Base-by-base conservation (phyloP, 768 basidiomycete species). In the Solioccasus polychromus region DNA sequence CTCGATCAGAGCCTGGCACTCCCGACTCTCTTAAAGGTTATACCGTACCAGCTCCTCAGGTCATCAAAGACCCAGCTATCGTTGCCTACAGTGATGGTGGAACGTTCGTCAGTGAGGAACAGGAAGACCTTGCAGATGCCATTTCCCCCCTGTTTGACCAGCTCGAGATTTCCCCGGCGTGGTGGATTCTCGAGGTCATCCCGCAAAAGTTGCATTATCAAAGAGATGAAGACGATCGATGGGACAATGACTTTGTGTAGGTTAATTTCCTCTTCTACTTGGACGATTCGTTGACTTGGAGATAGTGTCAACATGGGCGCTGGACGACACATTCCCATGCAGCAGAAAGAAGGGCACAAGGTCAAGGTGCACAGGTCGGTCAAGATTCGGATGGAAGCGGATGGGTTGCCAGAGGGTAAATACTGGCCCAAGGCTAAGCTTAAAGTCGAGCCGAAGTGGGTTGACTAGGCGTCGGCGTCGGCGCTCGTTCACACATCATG, bases 161-260 rank as follows among this genome's bases (percentile, higher is more conserved):
- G 66, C 72, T 88, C 24, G 51, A 61, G n/a, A 53, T 70, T 5
- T 48, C 64, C 19, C 68, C 53, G 37, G 41, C 38, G 0, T 88
- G 86, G 87, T 88, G 87, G 86, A 51, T 80, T 18, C 64, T 89
- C 24, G 86, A 89, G 61, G 42, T 71, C 22, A 34, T 80, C 12
- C 82, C 79, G 1, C 66, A 61, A 48, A 51, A 35, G 38, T 17
- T 55, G 43, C 62, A 45, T 26, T 66, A 50, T 47, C 66, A 68
- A 35, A 44, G 51, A 17, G 57, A 64, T 32, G 39, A 55, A 3
- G 54, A 62, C 19, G 32, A 54, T 20, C 8, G 4, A 0, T 65
- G 62, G 60, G 5, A 29, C 1, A 5, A 37, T 2, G 14, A 46
- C 2, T 19, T 53, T n/a, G 54, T 50, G 64, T 66, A 45, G 35